These are phyloP conservation scores for Parastagonospora avenae DNA, from an alignment of 2,329 filamentous ascomycete species.

Conservation along the genomic window DNA sequence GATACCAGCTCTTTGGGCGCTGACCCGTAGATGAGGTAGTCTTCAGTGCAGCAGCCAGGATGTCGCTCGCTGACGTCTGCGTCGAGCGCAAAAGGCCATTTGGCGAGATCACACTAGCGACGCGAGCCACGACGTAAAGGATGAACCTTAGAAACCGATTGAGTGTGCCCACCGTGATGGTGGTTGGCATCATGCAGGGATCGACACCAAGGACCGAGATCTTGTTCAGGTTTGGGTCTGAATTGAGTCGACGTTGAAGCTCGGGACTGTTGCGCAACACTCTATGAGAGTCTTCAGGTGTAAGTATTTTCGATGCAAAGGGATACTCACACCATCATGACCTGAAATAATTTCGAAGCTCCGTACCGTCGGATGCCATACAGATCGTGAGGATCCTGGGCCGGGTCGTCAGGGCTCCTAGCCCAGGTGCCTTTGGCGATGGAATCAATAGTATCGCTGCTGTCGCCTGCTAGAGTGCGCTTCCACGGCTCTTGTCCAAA, in stretches of 20 bases:
- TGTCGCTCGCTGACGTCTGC: neutral
- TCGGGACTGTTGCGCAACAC: neutral
- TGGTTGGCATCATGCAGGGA: neutral
- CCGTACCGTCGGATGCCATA: neutral
- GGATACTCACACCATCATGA: neutral
- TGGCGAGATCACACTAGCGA: neutral
- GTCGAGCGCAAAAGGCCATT: neutral
- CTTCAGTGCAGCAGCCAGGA: neutral
- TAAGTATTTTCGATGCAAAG: neutral
- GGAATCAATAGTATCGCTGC: neutral
- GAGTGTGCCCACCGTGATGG: neutral
- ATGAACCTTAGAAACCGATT: neutral
- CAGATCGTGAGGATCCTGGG: neutral
- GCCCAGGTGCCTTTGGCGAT: neutral
- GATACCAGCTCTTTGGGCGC: neutral
- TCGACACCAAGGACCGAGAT: neutral
- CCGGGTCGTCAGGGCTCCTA: neutral
- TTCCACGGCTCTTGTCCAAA: neutral
- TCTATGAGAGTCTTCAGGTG: neutral
- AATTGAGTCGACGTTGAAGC: neutral
- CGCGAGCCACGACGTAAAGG: neutral
- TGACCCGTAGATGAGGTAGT: neutral
- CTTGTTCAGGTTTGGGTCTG: neutral
- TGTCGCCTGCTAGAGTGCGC: neutral
- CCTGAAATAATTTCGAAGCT: neutral